Base-by-base conservation (phyloP, 2,329 filamentous ascomycete genomes). In the Trichothecium roseum region DNA sequence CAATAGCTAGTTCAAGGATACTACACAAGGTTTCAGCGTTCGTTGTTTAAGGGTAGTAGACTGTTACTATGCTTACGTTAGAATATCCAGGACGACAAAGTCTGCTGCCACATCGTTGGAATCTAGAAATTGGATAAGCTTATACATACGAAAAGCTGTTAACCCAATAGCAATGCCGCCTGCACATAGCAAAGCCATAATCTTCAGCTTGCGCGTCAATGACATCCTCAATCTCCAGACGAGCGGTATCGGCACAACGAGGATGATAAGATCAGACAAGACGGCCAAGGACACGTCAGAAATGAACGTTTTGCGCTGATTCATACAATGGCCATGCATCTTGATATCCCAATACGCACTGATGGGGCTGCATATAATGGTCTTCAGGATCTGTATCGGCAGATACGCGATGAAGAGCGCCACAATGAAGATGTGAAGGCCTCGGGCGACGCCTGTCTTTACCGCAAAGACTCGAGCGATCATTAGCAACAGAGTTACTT, bases 181-280 rank as follows among this genome's bases (percentile, higher is more conserved):
- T 1, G 50, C 46, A 2, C 50, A 45, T 8, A 57, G 45, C 37
- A 57, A 44, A 14, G 39, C 35, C 3, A 43, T 41, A 17, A 58
- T 51, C 31, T 52, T 54, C 3, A 55, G n/a, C 40, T 55, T 58
- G 35, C 52, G 54, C 2, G 28, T 32, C 15, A 44, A 18, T 1
- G 47, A 39, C 38, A 54, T 43, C 14, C 47, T 44, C 18, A 59
- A 37, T 2, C 40, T 44, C 49, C 45, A 53, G 3, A 47, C 46
- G 30, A 59, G 36, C 0, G 50, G 44, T 4, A 57, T 39, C 4
- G 56, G 56, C 6, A 60, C 34, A 7, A 53, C 12, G 15, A 59
- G 40, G 14, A 59, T 51, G 26, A 53, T 42, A 17, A 51, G 34
- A 36, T 59, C 55, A 14, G 51, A 54, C 6, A 56, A 18, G 8